Conservation (phyloP, 441 rosid species). For the Raphanus hybrid region DNA sequence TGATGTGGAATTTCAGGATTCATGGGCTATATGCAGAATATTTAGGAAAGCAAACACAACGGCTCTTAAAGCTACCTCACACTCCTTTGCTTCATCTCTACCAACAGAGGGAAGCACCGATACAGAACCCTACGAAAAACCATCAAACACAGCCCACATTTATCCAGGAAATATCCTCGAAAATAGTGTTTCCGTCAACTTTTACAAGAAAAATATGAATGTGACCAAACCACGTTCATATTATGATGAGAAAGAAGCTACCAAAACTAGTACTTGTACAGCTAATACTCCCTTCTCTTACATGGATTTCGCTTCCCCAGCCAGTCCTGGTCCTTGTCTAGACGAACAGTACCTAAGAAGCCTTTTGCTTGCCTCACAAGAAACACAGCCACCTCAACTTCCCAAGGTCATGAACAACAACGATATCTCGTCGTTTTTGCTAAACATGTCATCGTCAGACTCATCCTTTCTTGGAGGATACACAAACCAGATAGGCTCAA, state of each 20-base stretch:
- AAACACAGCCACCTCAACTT: constrained; percentile 23
- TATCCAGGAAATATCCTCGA: constrained; percentile 25
- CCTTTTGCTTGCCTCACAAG: constrained; percentile 49
- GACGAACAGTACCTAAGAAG: constrained; percentile 43
- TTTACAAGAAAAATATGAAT: constrained; percentile 26
- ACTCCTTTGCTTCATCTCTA: constrained; percentile 58
- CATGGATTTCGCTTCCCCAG: constrained; percentile 40
- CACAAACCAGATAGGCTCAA: constrained; percentile 8
- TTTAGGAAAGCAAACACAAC: constrained; percentile 77
- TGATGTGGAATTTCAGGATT: constrained; percentile 53
- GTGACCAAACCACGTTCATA: background rate
- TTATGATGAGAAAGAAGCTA: constrained; percentile 22
- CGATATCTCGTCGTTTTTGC: constrained; percentile 24
- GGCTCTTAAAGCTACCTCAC: constrained; percentile 60
- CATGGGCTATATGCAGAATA: constrained; percentile 89
- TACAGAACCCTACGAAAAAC: constrained; percentile 15
- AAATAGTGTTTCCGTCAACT: constrained; percentile 35
- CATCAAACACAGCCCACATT: constrained; percentile 37
- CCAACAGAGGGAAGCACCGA: constrained; percentile 25
- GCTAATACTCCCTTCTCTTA: constrained; percentile 35
- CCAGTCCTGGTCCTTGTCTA: constrained; percentile 35
- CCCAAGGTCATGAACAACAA: constrained; percentile 10
- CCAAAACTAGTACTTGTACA: constrained; percentile 5
- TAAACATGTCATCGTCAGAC: constrained; percentile 10
- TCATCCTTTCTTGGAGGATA: background rate